A percentile compares a stretch with the other conserved stretches of the same genome.
Evolutionary conservation across 441 rosid genomes (phyloP).

Genomic region (Bocquillonia castaneifolia): DNA sequence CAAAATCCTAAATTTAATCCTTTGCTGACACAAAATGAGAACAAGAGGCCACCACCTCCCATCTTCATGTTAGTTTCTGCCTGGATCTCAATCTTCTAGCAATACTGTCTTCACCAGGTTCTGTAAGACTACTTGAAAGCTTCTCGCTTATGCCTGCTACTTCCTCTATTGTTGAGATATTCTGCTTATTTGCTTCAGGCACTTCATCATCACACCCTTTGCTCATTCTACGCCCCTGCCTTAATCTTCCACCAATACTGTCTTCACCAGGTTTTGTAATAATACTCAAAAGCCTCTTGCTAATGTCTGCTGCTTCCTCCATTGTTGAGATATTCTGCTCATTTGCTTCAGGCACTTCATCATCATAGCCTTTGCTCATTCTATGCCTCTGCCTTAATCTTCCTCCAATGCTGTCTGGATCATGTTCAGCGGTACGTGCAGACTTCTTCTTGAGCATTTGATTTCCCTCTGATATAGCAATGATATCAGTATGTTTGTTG

Average conservation of each 20-base stretch:
- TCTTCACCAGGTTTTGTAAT: too few relatives aligned
- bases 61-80: conserved; percentile 21
- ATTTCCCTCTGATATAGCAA: conserved; percentile 7
- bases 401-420: conserved; percentile 41
- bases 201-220: conserved; percentile 10
- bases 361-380: conserved; percentile 17
- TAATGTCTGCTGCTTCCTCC: background rate
- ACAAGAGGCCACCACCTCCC: background rate
- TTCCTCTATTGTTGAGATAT: background rate
- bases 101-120: conserved; percentile 26
- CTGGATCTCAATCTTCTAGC: conserved; percentile 37
- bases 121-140: background rate
- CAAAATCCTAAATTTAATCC: background rate
- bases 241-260: conserved; percentile 47
- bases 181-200: conserved; percentile 9
- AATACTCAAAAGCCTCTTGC: background rate
- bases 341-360: conserved; percentile 5
- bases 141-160: background rate
- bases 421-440: conserved; percentile 23
- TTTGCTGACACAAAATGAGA: background rate
- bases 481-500: conserved; percentile 3
- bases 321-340: background rate
- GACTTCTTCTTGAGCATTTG: conserved; percentile 27
- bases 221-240: conserved; percentile 38
- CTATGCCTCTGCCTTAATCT: conserved; percentile 46